These are phyloP conservation scores for Oxytropis ochrocephala DNA, from an alignment of 306 rosid species.

Conservation along the genomic window DNA sequence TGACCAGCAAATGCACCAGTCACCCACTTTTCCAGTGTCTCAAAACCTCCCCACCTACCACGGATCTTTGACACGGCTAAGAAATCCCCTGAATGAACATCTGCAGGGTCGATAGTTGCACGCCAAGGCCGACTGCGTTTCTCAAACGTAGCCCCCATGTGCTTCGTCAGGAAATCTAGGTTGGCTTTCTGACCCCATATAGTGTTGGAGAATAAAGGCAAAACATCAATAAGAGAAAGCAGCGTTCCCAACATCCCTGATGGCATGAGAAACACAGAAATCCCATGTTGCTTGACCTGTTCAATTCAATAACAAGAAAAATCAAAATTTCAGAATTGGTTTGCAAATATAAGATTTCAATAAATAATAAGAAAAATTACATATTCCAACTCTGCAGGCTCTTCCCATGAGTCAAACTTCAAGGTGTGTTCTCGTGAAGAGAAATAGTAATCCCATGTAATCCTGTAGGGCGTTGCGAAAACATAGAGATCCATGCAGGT, in stretches of 20 bases:
- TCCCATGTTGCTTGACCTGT: conserved; percentile 88
- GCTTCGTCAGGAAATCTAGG: conserved; percentile 63
- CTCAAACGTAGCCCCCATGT: conserved; percentile 85
- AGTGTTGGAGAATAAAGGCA: conserved; percentile 80
- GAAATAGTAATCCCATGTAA: conserved; percentile 94
- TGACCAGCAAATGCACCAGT: conserved; percentile 96
- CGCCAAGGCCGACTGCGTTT: conserved; percentile 65
- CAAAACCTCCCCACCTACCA: conserved; percentile 98
- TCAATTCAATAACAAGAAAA: conserved; percentile 16
- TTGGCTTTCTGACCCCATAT: conserved; percentile 85
- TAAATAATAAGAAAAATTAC: conserved; percentile 29
- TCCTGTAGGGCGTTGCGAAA: conserved; percentile 83
- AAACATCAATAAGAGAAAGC: conserved; percentile 64
- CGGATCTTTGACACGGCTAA: conserved; percentile 87
- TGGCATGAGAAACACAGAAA: conserved; percentile 94
- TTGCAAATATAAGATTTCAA: background rate
- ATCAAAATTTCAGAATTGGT: background rate
- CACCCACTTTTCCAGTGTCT: conserved; percentile 94
- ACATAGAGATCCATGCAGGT: conserved; percentile 90
- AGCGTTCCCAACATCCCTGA: conserved; percentile 93
- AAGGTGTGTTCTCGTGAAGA: conserved; percentile 65
- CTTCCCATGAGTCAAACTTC: conserved; percentile 85
- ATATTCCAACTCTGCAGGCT: conserved; percentile 83
- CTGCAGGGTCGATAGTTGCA: conserved; percentile 55
- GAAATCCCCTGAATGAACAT: conserved; percentile 89